Conservation (phyloP, 2,329 filamentous ascomycete species). For the Microsporum ferrugineum region DNA sequence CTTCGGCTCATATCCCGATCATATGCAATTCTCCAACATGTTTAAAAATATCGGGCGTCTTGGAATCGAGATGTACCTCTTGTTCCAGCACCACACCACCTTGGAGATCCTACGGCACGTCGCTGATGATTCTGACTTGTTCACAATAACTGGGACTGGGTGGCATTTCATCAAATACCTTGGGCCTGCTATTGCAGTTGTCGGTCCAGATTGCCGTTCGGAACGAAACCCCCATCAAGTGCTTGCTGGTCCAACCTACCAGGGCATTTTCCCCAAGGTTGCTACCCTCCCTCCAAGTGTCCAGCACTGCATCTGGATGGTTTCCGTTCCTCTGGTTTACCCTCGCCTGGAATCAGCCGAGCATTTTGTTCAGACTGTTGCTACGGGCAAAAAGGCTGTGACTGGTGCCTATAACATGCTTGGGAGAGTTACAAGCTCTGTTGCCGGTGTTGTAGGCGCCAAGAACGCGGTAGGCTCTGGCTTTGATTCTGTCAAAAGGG, state of each 20-base stretch:
- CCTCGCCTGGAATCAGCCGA: slow-evolving; percentile 85
- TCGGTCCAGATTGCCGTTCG: slow-evolving; percentile 83
- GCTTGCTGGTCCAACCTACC: slow-evolving; percentile 91
- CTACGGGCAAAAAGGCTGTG: slow-evolving; percentile 90
- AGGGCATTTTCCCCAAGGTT: slow-evolving; percentile 92
- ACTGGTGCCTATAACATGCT: slow-evolving; percentile 94
- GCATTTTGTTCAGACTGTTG: slow-evolving; percentile 78
- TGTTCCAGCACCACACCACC: slow-evolving; percentile 97
- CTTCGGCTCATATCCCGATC: slow-evolving; percentile 91
- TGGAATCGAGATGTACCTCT: slow-evolving; percentile 91
- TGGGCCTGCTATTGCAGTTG: slow-evolving; percentile 77
- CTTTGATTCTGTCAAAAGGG: slow-evolving; percentile 91
- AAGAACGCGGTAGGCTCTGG: slow-evolving; percentile 87
- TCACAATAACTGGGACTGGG: slow-evolving; percentile 90
- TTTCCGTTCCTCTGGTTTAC: slow-evolving; percentile 83
- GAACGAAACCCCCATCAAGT: slow-evolving; percentile 85
- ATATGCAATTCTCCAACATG: slow-evolving; percentile 95
- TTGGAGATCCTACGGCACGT: slow-evolving; percentile 85
- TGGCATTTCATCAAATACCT: slow-evolving; percentile 99
- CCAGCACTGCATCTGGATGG: slow-evolving; percentile 94
- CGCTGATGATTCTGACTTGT: slow-evolving; percentile 77
- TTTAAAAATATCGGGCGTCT: slow-evolving; percentile 97
- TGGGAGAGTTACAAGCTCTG: slow-evolving; percentile 86
- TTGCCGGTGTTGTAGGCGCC: slow-evolving; percentile 88
- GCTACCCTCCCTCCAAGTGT: slow-evolving; percentile 82